A percentile compares a stretch with the other conserved stretches of the same genome.
Evolutionary conservation across 768 basidiomycete species (phyloP).

Genomic region (Tephrocybe rancida): DNA sequence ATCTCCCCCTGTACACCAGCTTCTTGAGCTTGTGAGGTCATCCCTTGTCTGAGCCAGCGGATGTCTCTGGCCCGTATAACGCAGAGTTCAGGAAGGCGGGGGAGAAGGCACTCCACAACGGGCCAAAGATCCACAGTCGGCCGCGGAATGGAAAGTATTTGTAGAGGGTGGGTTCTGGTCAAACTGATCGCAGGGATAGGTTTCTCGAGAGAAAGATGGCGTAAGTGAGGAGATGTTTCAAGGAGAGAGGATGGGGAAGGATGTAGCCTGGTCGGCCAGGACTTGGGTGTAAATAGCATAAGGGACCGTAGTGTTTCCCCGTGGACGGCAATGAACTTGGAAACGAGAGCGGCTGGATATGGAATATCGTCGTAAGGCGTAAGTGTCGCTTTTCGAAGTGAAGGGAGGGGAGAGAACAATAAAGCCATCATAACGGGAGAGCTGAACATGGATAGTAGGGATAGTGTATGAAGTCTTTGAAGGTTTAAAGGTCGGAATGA

Average conservation of each 20-base stretch:
- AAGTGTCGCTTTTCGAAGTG: conserved; percentile 62
- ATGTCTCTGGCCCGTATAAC: conserved; percentile 67
- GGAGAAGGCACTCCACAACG: conserved; percentile 56
- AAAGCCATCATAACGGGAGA: conserved; percentile 66
- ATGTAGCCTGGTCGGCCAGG: conserved; percentile 63
- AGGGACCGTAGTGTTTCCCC: conserved; percentile 62
- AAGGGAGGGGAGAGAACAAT: conserved; percentile 60
- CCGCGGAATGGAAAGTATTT: conserved; percentile 76
- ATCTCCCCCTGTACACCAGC: conserved; percentile 85
- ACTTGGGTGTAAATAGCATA: conserved; percentile 68
- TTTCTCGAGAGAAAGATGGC: conserved; percentile 72
- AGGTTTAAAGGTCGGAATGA: conserved; percentile 52
- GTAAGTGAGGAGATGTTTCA: conserved; percentile 51
- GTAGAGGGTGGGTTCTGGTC: conserved; percentile 42
- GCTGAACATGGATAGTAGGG: conserved; percentile 65
- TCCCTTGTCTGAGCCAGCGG: conserved; percentile 71
- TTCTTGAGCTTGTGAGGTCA: conserved; percentile 64
- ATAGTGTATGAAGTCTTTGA: conserved; percentile 57
- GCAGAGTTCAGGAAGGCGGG: conserved; percentile 55
- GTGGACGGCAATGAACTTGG: conserved; percentile 61
- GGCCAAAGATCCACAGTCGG: conserved; percentile 62
- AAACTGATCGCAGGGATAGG: conserved; percentile 60
- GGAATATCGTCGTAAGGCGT: conserved; percentile 76
- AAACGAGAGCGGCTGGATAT: conserved; percentile 57
- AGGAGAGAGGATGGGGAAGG: conserved; percentile 55